A percentile compares a stretch with the other conserved stretches of the same genome.
phyloP scores from a whole-genome alignment of 1,284 basidiomycete species.

The Cryptococcus sp. region DNA sequence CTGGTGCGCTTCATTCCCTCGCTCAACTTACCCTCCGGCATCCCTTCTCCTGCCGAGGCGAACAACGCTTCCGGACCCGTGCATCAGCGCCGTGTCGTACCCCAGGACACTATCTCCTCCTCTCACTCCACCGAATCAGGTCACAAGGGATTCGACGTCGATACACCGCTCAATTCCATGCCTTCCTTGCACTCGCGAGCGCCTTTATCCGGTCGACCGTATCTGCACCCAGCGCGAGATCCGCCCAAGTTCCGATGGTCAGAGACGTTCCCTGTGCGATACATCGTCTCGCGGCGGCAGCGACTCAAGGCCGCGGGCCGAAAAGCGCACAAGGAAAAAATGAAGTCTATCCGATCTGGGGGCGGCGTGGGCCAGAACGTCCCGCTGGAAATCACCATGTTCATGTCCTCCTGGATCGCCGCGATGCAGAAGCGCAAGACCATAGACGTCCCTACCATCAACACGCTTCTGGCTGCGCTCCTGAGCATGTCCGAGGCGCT shows the following conservation, averaged over 20 bases:
- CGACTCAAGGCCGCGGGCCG: slow-evolving; percentile 22
- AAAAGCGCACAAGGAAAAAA: slow-evolving; percentile 53
- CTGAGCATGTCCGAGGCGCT: slow-evolving; percentile 67
- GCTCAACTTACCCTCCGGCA: slow-evolving; percentile 39
- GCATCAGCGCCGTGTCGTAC: slow-evolving; percentile 14
- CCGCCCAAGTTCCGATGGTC: slow-evolving; percentile 67
- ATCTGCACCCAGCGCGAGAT: slow-evolving; percentile 57
- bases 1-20: slow-evolving; percentile 47
- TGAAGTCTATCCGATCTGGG: slow-evolving; percentile 63
- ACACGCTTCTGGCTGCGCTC: slow-evolving; percentile 60
- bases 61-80: slow-evolving; percentile 27
- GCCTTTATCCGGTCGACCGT: slow-evolving; percentile 5
- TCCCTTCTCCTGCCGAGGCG: slow-evolving; percentile 30
- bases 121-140: not conserved
- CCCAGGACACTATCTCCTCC: slow-evolving; percentile 5
- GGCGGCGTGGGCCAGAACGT: slow-evolving; percentile 64
- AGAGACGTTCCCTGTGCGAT: slow-evolving; percentile 70
- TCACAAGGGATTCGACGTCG: not conserved
- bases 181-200: slow-evolving; percentile 9
- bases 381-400: slow-evolving; percentile 71
- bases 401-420: slow-evolving; percentile 69
- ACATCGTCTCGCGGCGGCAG: slow-evolving; percentile 55
- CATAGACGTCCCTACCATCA: slow-evolving; percentile 67
- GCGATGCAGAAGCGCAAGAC: slow-evolving; percentile 63
- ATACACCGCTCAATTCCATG: not conserved